A percentile compares a stretch with the other conserved stretches of the same genome.
Conservation (phyloP, 2,329 filamentous ascomycete genomes). For the Aspergillus persii region DNA sequence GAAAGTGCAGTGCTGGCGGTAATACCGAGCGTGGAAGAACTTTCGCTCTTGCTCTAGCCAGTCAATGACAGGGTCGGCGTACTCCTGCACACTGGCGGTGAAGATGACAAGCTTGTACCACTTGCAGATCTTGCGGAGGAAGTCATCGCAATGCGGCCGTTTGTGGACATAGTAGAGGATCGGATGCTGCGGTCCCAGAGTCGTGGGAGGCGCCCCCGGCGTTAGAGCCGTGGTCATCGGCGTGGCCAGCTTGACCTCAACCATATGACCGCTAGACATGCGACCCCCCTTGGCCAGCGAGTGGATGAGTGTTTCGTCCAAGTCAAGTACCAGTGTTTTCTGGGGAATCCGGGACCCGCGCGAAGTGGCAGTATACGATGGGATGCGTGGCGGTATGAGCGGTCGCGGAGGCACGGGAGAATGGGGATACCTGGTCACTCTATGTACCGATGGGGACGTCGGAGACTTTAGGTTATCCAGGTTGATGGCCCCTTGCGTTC, state of each 20-base stretch:
- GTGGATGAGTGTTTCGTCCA: slow-evolving; percentile 97
- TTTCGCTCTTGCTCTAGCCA: slow-evolving; percentile 97
- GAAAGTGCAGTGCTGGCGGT: slow-evolving; percentile 95
- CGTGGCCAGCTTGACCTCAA: slow-evolving; percentile 76
- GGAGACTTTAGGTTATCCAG: slow-evolving; percentile 87
- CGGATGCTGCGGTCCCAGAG: slow-evolving; percentile 81
- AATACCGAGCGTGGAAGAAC: slow-evolving; percentile 91
- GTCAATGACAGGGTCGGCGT: slow-evolving; percentile 97
- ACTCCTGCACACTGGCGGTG: slow-evolving; percentile 96
- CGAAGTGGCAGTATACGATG: slow-evolving; percentile 69
- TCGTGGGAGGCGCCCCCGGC: slow-evolving; percentile 58
- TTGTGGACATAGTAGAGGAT: slow-evolving; percentile 99
- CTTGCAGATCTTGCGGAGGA: slow-evolving; percentile 88
- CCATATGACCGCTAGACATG: slow-evolving; percentile 97
- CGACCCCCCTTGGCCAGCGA: slow-evolving; percentile 95
- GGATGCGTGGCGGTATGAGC: slow-evolving; percentile 81
- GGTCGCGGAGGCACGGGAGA: slow-evolving; percentile 86
- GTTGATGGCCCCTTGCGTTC: slow-evolving; percentile 55
- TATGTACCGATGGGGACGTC: slow-evolving; percentile 70
- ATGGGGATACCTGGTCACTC: slow-evolving; percentile 84
- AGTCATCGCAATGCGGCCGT: slow-evolving; percentile 93
- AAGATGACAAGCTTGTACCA: slow-evolving; percentile 98
- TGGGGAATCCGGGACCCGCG: slow-evolving; percentile 56
- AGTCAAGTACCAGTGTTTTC: slow-evolving; percentile 91
- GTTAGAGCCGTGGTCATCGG: slow-evolving; percentile 39